Base-by-base conservation (phyloP, 2,329 filamentous ascomycete genomes). In the Colletotrichum horii region DNA sequence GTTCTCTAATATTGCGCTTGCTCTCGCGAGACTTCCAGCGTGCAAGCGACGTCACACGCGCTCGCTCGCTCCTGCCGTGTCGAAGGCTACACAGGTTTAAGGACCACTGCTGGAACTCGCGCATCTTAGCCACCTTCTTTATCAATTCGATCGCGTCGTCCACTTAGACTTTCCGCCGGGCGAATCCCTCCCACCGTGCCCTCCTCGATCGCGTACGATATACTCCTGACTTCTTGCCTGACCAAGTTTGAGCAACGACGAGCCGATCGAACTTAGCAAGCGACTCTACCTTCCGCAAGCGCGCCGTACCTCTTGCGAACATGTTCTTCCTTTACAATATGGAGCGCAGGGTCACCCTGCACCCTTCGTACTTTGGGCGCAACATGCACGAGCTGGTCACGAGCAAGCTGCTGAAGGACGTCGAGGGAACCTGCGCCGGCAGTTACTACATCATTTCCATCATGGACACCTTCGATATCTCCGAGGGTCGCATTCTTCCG, bases 281-380 rank as follows among this genome's bases (percentile, higher is more conserved):
- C 61, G 32, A 64, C 22, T 12, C 34, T 61, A 24, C 38, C 32
- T 72, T 24, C 12, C 19, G 26, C 70, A 43, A 55, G 58, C 34
- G 62, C 32, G 52, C 56, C 55, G 61, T 72, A 76, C 30, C 67
- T 24, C 77, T 70, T 76, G 43, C 78, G 85, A 87, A 78, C 80
- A 99, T 99, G 97, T 99, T 98, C 87, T 99, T 99, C 89, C 94
- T 99, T 79, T 95, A 98, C 87, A 96, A 98, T 83, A 94, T 98
- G 86, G 96, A 98, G 87, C 96, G 96, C 83, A 94, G 95, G 83
- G 96, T 98, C 81, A 96, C 95, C 80, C 91, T 99, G 82, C 97
- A 99, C 83, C 97, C 97, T 32, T 98, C 96, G 15, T 99, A 97
- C 88, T 98, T 99, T 83, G 96, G 96, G 74, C 94, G 95, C 78